Evolutionary conservation across 495 filamentous ascomycete genomes (phyloP).

Genomic region (Penicillium coffeae): DNA sequence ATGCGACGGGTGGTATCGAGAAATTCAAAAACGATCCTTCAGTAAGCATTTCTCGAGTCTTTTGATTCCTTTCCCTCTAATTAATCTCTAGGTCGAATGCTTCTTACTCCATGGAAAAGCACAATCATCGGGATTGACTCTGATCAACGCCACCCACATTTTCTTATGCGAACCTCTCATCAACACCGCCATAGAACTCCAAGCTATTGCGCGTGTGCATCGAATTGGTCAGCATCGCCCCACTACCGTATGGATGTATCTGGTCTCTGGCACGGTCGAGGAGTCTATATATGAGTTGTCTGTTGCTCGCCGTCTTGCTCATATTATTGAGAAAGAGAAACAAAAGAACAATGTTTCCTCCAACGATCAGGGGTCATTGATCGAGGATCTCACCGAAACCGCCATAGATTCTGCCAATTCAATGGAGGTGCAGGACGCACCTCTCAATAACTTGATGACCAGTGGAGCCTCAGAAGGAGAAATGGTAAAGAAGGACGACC

Average conservation of each 20-base stretch:
- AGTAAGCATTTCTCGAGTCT: slow-evolving; percentile 25
- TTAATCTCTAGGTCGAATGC: slow-evolving; percentile 56
- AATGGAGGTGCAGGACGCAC: slow-evolving; percentile 68
- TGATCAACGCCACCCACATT: slow-evolving; percentile 90
- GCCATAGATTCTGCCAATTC: slow-evolving; percentile 78
- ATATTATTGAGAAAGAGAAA: slow-evolving; percentile 55
- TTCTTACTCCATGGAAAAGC: slow-evolving; percentile 86
- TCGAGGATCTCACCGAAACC: slow-evolving; percentile 46
- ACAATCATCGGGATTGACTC: slow-evolving; percentile 81
- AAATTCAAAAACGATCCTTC: slow-evolving; percentile 71
- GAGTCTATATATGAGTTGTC: slow-evolving; percentile 85
- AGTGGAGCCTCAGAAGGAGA: slow-evolving; percentile 73
- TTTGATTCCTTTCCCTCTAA: slow-evolving; percentile 3
- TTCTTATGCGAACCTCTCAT: slow-evolving; percentile 92
- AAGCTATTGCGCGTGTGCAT: slow-evolving; percentile 91
- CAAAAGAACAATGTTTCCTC: slow-evolving; percentile 15
- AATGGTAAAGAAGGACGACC: slow-evolving; percentile 69
- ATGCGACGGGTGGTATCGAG: slow-evolving; percentile 58
- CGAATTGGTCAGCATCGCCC: slow-evolving; percentile 83
- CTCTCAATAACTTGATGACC: slow-evolving; percentile 62
- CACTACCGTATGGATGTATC: slow-evolving; percentile 94
- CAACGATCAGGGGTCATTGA: slow-evolving; percentile 21
- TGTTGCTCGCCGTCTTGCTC: slow-evolving; percentile 68
- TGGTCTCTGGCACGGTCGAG: slow-evolving; percentile 83
- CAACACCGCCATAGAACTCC: slow-evolving; percentile 88